Percentiles rank a stretch among this genome's conserved stretches.
These are phyloP conservation scores for Coelastrella sp. DNA, from an alignment of 139 green algal genomes.

Conservation along the genomic window DNA sequence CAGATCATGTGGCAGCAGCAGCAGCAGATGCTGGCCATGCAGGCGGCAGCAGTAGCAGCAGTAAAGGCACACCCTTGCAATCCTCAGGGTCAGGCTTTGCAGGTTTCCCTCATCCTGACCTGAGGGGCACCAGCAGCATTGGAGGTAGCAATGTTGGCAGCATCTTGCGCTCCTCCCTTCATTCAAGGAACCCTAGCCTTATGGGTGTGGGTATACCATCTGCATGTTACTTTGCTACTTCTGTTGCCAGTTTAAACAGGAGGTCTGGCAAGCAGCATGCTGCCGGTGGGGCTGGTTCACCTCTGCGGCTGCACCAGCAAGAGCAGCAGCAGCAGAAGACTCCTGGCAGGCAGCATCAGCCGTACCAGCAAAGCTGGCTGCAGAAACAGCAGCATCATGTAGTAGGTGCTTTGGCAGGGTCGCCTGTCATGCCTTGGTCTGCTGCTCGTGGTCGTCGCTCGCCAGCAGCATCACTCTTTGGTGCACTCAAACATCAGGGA, in stretches of 20 bases:
- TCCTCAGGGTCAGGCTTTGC: not conserved
- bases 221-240: constrained; percentile 11
- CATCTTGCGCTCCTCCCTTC: not conserved
- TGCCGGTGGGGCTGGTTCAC: not conserved
- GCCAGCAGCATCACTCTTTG: not conserved
- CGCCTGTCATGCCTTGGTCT: not conserved
- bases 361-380: not conserved
- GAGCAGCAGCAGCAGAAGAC: not conserved
- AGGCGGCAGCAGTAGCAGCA: not conserved
- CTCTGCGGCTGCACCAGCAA: not conserved
- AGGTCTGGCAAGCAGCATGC: not conserved
- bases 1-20: not conserved
- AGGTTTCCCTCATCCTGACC: not conserved
- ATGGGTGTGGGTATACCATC: constrained; percentile 25
- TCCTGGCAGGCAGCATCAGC: not conserved
- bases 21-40: not conserved
- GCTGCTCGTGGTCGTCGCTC: not conserved
- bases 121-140: no score
- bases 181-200: not conserved
- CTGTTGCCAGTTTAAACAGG: not conserved
- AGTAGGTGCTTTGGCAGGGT: constrained; percentile 15
- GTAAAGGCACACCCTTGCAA: not conserved
- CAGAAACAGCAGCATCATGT: not conserved
- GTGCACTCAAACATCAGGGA: not conserved
- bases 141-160: no score